Base-by-base conservation (phyloP, 2,329 filamentous ascomycete genomes). In the Colletotrichum cordylinicola region DNA sequence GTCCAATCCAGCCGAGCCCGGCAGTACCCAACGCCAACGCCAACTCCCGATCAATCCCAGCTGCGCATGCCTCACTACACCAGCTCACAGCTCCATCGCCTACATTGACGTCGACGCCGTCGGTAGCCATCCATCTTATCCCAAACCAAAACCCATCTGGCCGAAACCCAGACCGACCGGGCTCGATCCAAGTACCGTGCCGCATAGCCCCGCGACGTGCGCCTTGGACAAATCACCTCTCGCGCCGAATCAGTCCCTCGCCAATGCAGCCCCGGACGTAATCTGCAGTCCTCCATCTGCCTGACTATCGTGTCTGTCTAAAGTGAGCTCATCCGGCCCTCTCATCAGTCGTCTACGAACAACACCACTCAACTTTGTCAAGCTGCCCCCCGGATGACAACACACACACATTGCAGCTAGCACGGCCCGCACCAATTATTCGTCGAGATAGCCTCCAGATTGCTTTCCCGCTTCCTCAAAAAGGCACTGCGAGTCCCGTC, bases 401-500 rank as follows among this genome's bases (percentile, higher is more conserved):
- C 60, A 67, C 55, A 62, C 66, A 35, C 66, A 35, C 52, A 55
- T 55, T 27, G 60, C 71, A 67, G 56, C 70, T 70, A 61, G 35
- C 61, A 56, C 37, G 18, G 31, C 60, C 61, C 70, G 48, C 60
- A 55, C 66, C 71, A 35, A 21, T 62, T 33, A 70, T 52, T 33
- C 27, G 13, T 58, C 24, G 58, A 55, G 58, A 55, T 62, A 61
- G 33, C 60, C 35, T 75, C 60, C 37, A 21, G 27, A 56, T 33
- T 62, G 66, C 18, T 15, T 62, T 55, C 60, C 21, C 61, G 15
- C 68, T 67, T 70, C 74, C 66, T 77, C 74, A 67, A 77, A 76
- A 77, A 75, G 66, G 52, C 58, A 48, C 61, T 43, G 62, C 33
- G 31, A 69, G 55, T 73, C 65, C 74, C 52, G 66, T 48, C 60